Percentiles rank a stretch among this genome's conserved stretches.
These are phyloP conservation scores for Psophocarpus tetragonolobus DNA, from an alignment of 306 rosid genomes.

Conservation along the genomic window DNA sequence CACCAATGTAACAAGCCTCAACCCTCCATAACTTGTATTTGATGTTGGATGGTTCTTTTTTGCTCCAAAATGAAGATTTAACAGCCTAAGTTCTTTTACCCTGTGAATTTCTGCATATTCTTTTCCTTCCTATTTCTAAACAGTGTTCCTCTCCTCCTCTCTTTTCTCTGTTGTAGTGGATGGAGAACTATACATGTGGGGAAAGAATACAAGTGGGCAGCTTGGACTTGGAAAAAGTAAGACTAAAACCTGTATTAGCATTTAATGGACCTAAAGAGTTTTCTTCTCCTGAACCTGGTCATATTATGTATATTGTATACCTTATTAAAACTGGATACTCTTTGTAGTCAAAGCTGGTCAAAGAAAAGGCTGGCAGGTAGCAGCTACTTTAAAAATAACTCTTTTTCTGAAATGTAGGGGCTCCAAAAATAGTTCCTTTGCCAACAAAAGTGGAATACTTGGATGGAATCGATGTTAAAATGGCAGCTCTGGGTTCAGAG, in stretches of 20 bases:
- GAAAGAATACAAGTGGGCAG: conserved; percentile 84
- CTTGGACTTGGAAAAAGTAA: conserved; percentile 96
- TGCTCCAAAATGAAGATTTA: background rate
- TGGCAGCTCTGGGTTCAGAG: conserved; percentile 86
- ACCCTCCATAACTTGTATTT: background rate
- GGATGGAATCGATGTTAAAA: conserved; percentile 71
- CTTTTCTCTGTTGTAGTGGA: conserved; percentile 51
- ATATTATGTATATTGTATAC: background rate
- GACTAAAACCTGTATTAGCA: conserved; percentile 32
- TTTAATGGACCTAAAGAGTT: conserved; percentile 10
- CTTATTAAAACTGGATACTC: background rate
- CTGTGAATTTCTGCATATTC: conserved; percentile 12
- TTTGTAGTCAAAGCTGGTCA: conserved; percentile 18
- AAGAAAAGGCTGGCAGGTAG: conserved; percentile 5
- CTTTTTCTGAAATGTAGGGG: conserved; percentile 50
- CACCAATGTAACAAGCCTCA: conserved; percentile 1
- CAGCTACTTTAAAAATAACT: conserved; percentile 24
- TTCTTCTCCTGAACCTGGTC: background rate
- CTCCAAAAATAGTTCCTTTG: conserved; percentile 56
- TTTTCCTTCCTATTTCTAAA: conserved; percentile 15
- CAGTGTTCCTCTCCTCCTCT: background rate
- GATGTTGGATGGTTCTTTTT: background rate
- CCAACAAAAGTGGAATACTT: conserved; percentile 88
- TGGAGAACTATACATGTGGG: conserved; percentile 95
- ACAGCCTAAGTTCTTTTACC: conserved; percentile 2